Conservation (phyloP, 2,329 filamentous ascomycete species). For the Leptographium lundbergii region DNA sequence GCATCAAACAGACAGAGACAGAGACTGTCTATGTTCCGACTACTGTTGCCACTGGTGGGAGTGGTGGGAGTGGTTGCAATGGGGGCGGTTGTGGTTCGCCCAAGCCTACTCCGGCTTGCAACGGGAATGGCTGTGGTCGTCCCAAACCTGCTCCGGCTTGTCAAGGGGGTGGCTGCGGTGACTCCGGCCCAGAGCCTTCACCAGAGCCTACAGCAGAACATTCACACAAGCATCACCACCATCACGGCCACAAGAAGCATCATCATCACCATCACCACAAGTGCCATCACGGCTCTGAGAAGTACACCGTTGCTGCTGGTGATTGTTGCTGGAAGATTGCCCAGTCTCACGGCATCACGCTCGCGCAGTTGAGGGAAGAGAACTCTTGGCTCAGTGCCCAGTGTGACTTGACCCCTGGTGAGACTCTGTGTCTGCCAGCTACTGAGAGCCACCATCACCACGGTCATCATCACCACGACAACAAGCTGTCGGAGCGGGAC, state of each 20-base stretch:
- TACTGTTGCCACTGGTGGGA: background rate
- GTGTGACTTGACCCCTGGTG: conserved; percentile 1
- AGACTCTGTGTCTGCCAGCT: conserved; percentile 4
- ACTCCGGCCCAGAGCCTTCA: background rate
- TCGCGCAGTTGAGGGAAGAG: background rate
- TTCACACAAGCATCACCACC: background rate
- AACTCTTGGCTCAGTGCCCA: conserved; percentile 3
- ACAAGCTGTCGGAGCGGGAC: background rate
- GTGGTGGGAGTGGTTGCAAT: background rate
- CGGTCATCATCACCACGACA: background rate
- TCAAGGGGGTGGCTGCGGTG: background rate
- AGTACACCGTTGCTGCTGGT: conserved; percentile 1
- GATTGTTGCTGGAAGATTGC: conserved; percentile 6
- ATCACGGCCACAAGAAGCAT: background rate
- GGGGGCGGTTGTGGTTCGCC: background rate
- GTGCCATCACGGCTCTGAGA: background rate
- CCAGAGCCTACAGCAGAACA: background rate
- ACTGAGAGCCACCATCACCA: background rate
- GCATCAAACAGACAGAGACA: background rate
- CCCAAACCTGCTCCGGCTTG: background rate
- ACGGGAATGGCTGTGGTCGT: background rate
- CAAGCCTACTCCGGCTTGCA: background rate
- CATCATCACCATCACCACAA: background rate
- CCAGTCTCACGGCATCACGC: background rate
- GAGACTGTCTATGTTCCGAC: background rate